Evolutionary conservation across 1,284 basidiomycete species (phyloP), one percentile per base, ranked within the genome.

Genomic region (Papiliotrema nemorosa): DNA sequence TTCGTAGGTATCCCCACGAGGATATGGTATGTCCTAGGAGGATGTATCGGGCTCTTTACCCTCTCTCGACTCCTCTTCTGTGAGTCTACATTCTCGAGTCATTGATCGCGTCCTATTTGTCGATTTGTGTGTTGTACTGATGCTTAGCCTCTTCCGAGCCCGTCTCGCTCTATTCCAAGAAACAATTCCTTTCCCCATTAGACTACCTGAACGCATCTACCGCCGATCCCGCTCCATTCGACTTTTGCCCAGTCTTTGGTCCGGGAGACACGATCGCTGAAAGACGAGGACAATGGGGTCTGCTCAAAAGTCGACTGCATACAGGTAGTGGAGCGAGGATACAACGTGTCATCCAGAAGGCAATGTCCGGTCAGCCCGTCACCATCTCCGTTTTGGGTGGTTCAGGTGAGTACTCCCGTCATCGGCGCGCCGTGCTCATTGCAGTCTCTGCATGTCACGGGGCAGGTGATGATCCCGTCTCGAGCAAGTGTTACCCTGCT

Each of bases 371-470:
- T 7, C 79, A 85, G 56, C 90, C 91, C 3, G 82, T 96, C 22
- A 94, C 91, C 10, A 88, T 97, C 60, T 90, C 87, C 63, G 82
- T 97, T 33, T 70, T 97, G 25, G 92, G 92, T 43, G 90, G 92
- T 50, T 91, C 88, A 58, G 80, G 89, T 90, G 64, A 67, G 86
- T 79, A 18, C n/a, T 27, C 43, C 24, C 39, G 31, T 24, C 24
- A n/a, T 50, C 44, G 22, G 21, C 13, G 21, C 39, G 20, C 24
- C 45, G 16, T 36, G 42, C 34, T 44, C 6, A 37, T 40, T 16
- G 27, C 26, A 86, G 89, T 96, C 26, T 90, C 90, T 46, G 84
- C 90, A 14, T 97, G 93, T 70, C 90, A 93, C 70, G 92, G 93
- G 29, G 86, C 91, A 2, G 92, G 92, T 13, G 87, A 93, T 60